Percentiles rank a stretch among this genome's conserved stretches.
Conservation (phyloP, 2,329 filamentous ascomycete genomes). For the Hypoxylon sp. region DNA sequence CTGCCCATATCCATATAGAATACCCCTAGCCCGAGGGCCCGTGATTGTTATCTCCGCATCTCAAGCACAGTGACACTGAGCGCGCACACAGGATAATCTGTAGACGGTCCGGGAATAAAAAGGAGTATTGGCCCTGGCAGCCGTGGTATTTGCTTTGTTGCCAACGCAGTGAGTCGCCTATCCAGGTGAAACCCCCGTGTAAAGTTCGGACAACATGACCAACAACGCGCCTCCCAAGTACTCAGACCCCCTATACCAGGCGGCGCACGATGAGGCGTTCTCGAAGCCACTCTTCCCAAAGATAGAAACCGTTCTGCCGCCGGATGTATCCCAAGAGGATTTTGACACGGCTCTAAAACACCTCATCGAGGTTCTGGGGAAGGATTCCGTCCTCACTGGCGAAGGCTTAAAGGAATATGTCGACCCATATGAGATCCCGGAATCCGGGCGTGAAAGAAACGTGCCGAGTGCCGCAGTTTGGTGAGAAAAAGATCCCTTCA, state of each 20-base stretch:
- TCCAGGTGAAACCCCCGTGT: not conserved
- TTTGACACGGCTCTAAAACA: slow-evolving; percentile 58
- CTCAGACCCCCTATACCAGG: slow-evolving; percentile 59
- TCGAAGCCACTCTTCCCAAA: slow-evolving; percentile 57
- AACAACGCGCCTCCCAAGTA: slow-evolving; percentile 51
- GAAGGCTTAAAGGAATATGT: slow-evolving; percentile 61
- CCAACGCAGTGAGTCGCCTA: not conserved
- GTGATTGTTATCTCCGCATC: slow-evolving; percentile 42
- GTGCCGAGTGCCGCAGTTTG: slow-evolving; percentile 62
- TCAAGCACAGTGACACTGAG: slow-evolving; percentile 1
- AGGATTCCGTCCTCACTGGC: slow-evolving; percentile 58
- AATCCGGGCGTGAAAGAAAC: slow-evolving; percentile 57
- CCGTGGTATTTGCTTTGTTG: not conserved
- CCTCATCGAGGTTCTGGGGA: slow-evolving; percentile 55
- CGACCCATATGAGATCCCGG: slow-evolving; percentile 63
- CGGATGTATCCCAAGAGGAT: slow-evolving; percentile 56
- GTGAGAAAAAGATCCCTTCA: slow-evolving; percentile 41
- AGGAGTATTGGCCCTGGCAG: not conserved
- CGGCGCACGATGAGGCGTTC: slow-evolving; percentile 60
- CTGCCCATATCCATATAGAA: slow-evolving; percentile 27
- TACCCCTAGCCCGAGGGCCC: slow-evolving; percentile 25
- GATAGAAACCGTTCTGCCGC: slow-evolving; percentile 58
- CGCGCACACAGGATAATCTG: not conserved
- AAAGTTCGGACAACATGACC: slow-evolving; percentile 21
- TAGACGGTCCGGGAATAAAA: slow-evolving; percentile 22